Evolutionary conservation across 73 alveolate species (phyloP).

Genomic region (Urostyla sp.): DNA sequence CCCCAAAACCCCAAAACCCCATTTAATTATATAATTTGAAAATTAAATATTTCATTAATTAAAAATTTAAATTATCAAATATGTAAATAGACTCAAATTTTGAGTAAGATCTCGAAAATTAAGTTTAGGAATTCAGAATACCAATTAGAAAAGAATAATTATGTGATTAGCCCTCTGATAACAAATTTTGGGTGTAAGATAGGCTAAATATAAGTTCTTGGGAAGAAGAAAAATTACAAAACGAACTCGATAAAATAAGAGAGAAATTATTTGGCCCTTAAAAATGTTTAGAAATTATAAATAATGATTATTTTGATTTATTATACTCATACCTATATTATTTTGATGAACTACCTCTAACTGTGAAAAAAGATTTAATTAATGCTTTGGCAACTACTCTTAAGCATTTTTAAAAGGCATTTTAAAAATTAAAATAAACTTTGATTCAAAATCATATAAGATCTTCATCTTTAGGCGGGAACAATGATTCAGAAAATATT

Average conservation of each 20-base stretch:
- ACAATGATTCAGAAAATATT: background rate
- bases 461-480: constrained; percentile 9
- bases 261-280: constrained; percentile 27
- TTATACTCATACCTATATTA: constrained; percentile 47
- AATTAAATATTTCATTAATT: too few species aligned
- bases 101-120: too few species aligned
- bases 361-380: constrained; percentile 2
- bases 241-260: constrained; percentile 10
- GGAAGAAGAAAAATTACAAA: constrained; percentile 6
- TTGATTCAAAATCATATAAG: background rate
- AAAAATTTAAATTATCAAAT: too few species aligned
- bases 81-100: too few species aligned
- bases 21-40: too few species aligned
- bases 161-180: constrained; percentile 51
- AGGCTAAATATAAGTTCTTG: background rate
- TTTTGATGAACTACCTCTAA: constrained; percentile 21
- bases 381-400: background rate
- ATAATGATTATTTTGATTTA: constrained; percentile 52
- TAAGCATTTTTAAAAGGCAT: background rate
- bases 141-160: constrained; percentile 50
- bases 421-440: background rate
- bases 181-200: constrained; percentile 29
- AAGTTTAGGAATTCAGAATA: constrained; percentile 28
- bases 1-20: too few species aligned
- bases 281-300: constrained; percentile 39